Evolutionary conservation across 345 rosid species (phyloP), one percentile per base, ranked within the genome.

Genomic region (Rhizophora mangle): DNA sequence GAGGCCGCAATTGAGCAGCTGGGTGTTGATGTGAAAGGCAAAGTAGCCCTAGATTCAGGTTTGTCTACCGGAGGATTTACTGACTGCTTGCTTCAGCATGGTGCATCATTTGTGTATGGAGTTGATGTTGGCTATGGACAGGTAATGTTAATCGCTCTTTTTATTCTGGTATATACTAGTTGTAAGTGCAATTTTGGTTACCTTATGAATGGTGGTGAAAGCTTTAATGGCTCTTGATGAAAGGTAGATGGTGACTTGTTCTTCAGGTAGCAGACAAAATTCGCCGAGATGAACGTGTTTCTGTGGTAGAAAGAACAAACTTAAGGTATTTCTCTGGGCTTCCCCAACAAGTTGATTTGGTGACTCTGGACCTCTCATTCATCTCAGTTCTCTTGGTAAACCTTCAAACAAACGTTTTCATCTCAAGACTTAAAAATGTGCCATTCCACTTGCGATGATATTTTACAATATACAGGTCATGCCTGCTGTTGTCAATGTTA

Each of bases 111-210:
- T 79, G 99, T 92, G 58, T 90, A 95, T 82, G 98, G 99, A 60
- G 94, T 95, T 68, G 99, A 95, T 81, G 99, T 95, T 19, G 97
- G 99, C 72, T 90, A 92, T 24, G 97, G 98, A 61, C 96, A 95
- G 91, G 99, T 92, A 79, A 62, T 3, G 60, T 64, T n/a, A 46
- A 6, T 67, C 34, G 63, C 34, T 30, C 10, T 29, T 20, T 24
- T 24, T 26, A 27, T 49, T 34, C 53, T 55, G 29, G 60, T 13
- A 59, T 29, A 43, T 62, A 37, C 19, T 18, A 10, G 27, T 52
- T 21, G 67, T 30, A 34, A 39, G 36, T 52, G 27, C 9, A 26
- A 10, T 16, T 65, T 32, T n/a, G 15, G 53, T 55, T 63, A 64
- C 57, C 36, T 6, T 43, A 31, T 59, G n/a, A 51, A 32, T 60